Evolutionary conservation across 345 rosid species (phyloP).

Genomic region (Eucalyptus grandis): DNA sequence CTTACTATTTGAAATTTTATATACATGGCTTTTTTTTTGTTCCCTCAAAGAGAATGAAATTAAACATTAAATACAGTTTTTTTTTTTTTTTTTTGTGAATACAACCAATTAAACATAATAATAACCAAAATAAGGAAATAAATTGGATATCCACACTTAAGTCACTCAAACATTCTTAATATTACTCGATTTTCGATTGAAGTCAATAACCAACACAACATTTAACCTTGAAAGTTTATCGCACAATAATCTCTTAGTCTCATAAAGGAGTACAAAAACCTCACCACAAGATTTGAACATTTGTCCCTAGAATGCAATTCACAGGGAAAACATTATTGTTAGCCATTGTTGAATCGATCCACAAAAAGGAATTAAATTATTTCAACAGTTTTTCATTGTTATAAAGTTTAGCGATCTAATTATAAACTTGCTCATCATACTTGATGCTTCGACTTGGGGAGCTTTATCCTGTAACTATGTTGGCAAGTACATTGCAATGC

Average conservation of each 20-base stretch:
- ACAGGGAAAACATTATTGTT: neutral
- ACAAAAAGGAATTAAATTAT: neutral
- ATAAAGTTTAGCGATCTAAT: neutral
- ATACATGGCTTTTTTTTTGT: neutral
- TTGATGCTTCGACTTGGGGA: neutral
- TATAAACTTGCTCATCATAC: neutral
- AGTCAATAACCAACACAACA: neutral
- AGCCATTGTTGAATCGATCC: neutral
- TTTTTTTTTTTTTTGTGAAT: neutral
- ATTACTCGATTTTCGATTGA: fast-evolving
- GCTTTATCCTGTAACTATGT: neutral
- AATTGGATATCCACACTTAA: fast-evolving
- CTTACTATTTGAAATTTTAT: neutral
- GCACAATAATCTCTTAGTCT: neutral
- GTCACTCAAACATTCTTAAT: neutral
- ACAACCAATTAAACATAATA: neutral
- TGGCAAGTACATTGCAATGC: neutral
- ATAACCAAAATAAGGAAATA: neutral
- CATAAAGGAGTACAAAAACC: neutral
- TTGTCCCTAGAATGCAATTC: neutral
- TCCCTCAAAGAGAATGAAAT: neutral
- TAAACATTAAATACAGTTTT: neutral
- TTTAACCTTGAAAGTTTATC: neutral
- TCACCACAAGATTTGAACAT: neutral
- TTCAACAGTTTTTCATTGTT: neutral